Base-by-base conservation (phyloP, 1,284 basidiomycete genomes). In the Cryptococcus floricola region DNA sequence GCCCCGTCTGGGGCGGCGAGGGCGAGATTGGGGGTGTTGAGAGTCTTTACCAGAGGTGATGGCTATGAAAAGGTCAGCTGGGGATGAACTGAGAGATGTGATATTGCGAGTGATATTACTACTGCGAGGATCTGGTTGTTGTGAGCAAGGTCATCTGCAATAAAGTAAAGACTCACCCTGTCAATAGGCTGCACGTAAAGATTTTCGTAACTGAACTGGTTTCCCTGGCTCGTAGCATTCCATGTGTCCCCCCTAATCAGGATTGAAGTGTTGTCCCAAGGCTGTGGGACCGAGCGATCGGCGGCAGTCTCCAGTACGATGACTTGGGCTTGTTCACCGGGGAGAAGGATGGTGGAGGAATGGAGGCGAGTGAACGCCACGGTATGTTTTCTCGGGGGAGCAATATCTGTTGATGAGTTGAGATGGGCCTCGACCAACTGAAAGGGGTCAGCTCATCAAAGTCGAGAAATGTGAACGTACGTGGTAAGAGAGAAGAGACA, bases 251-350 rank as follows among this genome's bases (percentile, higher is more conserved):
- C 58, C 43, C 63, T 50, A 38, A 66, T 56, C 28, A 60, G 44
- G 28, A 67, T 49, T 38, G 57, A 56, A 23, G 56, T 28, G 34
- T 56, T 43, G 18, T 57, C 48, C 19, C 28, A 37, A 42, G 51
- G 38, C 31, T 48, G 44, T 2, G 52, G 57, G 16, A 52, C 48
- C 6, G 44, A 53, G 19, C 53, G 49, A 46, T 61, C 61, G 4
- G 56, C 49, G 1, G 62, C 65, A 4, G 62, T 60, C 53, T 70
- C 61, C 45, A 71, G 60, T 14, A 70, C 68, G 27, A 70, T 63
- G 0, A 71, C 69, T 50, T 71, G 67, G 23, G 65, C 60, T 25
- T 64, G 63, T 23, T 61, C 57, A 0, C 57, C 61, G 28, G 66
- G 65, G 1, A 66, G 46, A 16, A 46, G 42, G 44, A 54, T 46